Evolutionary conservation across 2,329 filamentous ascomycete species (phyloP).

Genomic region (Chaetothyriales sp.): DNA sequence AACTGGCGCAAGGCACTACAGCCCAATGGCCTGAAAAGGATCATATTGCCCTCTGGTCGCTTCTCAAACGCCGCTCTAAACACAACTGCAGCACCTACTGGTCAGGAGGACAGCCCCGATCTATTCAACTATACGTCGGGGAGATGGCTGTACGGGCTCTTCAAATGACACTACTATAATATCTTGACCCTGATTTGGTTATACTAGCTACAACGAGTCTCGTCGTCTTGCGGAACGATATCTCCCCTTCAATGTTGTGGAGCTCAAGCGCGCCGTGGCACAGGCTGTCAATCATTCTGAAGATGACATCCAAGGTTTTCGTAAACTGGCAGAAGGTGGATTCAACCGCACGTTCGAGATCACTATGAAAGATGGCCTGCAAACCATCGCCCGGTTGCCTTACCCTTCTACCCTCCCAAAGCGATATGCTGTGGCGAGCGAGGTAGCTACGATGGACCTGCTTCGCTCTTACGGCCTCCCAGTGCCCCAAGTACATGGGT

Average conservation of each 20-base stretch:
- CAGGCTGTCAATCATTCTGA: conserved; percentile 3
- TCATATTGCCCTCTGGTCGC: too few relatives aligned
- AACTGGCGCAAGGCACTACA: too few relatives aligned
- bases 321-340: conserved; percentile 24
- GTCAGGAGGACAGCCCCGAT: too few relatives aligned
- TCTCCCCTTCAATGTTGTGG: conserved; percentile 12
- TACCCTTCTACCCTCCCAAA: conserved; percentile 21
- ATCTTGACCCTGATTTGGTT: too few relatives aligned
- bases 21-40: too few relatives aligned
- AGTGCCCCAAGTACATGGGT: conserved; percentile 24
- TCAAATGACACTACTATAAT: background rate
- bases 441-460: conserved; percentile 25
- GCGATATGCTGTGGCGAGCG: conserved; percentile 22
- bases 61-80: too few relatives aligned
- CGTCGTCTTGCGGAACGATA: background rate
- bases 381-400: conserved; percentile 22
- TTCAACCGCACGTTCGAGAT: conserved; percentile 24
- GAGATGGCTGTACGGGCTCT: background rate
- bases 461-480: conserved; percentile 21
- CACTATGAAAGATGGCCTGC: conserved; percentile 18
- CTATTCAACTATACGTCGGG: background rate
- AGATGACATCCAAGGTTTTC: conserved; percentile 14
- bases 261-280: conserved; percentile 11
- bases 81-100: too few relatives aligned
- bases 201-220: background rate